phyloP scores from a whole-genome alignment of 495 filamentous ascomycete genomes.

The Jackrogersella multiformis region DNA sequence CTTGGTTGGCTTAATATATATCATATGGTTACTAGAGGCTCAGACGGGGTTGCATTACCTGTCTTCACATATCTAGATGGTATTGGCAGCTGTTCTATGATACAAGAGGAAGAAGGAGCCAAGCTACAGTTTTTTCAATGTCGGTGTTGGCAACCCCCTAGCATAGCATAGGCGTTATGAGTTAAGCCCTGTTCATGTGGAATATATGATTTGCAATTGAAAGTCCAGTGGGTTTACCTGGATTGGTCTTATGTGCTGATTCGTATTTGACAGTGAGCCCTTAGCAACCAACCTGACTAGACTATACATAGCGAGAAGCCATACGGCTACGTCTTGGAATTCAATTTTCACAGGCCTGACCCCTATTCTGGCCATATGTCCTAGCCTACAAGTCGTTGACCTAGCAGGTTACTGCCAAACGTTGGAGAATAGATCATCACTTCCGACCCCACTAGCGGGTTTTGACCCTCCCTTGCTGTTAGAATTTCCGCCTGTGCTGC shows the following conservation, averaged over 20 bases:
- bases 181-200: constrained; percentile 16
- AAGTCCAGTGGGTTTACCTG: constrained; percentile 9
- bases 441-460: constrained; percentile 65
- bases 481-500: constrained; percentile 61
- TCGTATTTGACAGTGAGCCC: constrained; percentile 12
- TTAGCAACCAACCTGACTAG: neutral
- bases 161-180: constrained; percentile 42
- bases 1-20: neutral
- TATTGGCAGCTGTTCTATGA: constrained; percentile 6
- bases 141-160: constrained; percentile 15
- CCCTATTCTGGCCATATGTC: neutral
- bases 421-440: constrained; percentile 91
- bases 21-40: neutral
- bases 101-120: neutral
- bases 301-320: neutral
- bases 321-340: neutral
- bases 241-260: constrained; percentile 7
- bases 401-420: constrained; percentile 75
- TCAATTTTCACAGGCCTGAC: neutral
- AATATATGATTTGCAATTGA: constrained; percentile 12
- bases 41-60: neutral
- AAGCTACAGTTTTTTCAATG: constrained; percentile 6
- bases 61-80: constrained; percentile 3
- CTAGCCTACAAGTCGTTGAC: neutral
- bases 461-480: constrained; percentile 47